These are phyloP conservation scores for Vigna mungo DNA, from an alignment of 306 rosid species.

Conservation along the genomic window DNA sequence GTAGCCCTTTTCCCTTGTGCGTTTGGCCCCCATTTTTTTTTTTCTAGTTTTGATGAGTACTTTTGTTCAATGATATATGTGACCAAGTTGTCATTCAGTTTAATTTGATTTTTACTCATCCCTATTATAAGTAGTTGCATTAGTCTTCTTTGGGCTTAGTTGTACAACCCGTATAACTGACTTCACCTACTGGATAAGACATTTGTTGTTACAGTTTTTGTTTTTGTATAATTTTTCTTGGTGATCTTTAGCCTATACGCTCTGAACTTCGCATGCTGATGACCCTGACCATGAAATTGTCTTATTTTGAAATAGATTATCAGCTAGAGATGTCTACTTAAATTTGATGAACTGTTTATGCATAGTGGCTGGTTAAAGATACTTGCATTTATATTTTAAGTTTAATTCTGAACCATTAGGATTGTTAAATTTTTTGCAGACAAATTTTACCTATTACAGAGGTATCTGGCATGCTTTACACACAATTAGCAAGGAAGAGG, in stretches of 20 bases:
- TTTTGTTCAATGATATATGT: not conserved
- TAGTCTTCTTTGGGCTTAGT: not conserved
- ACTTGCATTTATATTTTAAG: constrained; percentile 15
- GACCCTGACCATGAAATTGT: not conserved
- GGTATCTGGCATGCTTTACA: constrained; percentile 83
- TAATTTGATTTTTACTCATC: constrained; percentile 12
- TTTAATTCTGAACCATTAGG: constrained; percentile 33
- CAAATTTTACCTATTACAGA: constrained; percentile 74
- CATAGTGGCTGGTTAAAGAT: not conserved
- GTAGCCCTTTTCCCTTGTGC: not conserved
- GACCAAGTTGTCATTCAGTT: not conserved
- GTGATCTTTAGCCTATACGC: constrained; percentile 20
- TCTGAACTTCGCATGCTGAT: not conserved
- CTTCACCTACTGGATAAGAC: not conserved
- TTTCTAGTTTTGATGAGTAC: not conserved
- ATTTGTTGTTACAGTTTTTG: not conserved
- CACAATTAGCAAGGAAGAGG: constrained; percentile 88
- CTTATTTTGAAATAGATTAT: constrained; percentile 30
- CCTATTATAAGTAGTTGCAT: constrained; percentile 15
- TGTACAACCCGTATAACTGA: not conserved
- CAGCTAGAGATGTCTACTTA: constrained; percentile 15
- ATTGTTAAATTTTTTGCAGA: constrained; percentile 63
- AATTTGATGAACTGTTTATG: constrained; percentile 16
- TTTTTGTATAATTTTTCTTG: constrained; percentile 10
- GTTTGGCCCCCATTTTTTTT: not conserved